phyloP scores from a whole-genome alignment of 2,329 filamentous ascomycete genomes.

The Monosporascus sp. region DNA sequence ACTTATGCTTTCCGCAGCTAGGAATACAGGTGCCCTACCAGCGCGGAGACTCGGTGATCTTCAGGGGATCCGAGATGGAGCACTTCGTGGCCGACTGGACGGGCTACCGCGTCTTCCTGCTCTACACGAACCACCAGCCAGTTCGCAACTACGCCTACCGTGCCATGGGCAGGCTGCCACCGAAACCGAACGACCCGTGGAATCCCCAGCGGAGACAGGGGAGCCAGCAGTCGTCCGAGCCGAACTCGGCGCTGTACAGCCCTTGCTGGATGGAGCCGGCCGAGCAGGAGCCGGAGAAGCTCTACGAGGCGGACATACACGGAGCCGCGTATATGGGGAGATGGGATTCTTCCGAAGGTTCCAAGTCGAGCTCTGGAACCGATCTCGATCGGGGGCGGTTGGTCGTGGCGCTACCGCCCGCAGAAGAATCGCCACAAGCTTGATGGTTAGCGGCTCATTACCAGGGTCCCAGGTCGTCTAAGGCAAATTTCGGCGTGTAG shows the following conservation, averaged over 20 bases:
- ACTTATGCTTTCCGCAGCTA: conserved; percentile 9
- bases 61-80: conserved; percentile 8
- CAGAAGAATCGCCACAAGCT: not conserved
- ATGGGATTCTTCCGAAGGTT: not conserved
- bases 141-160: conserved; percentile 9
- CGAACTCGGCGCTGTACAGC: not conserved
- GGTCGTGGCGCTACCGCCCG: not conserved
- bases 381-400: not conserved
- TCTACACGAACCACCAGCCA: conserved; percentile 9
- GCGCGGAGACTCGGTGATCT: conserved; percentile 5
- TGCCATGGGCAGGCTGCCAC: conserved; percentile 4
- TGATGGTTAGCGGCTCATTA: not conserved
- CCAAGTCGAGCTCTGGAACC: not conserved
- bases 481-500: too few relatives aligned
- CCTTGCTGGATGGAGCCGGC: not conserved
- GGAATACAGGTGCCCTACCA: conserved; percentile 5
- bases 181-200: conserved; percentile 6
- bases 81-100: conserved; percentile 11
- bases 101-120: conserved; percentile 9
- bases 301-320: not conserved
- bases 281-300: not conserved
- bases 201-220: not conserved
- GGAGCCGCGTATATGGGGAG: not conserved
- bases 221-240: not conserved
- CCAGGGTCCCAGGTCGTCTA: too few relatives aligned